These are phyloP conservation scores for Trichoderma hamatum DNA, from an alignment of 2,329 filamentous ascomycete genomes.

Conservation along the genomic window DNA sequence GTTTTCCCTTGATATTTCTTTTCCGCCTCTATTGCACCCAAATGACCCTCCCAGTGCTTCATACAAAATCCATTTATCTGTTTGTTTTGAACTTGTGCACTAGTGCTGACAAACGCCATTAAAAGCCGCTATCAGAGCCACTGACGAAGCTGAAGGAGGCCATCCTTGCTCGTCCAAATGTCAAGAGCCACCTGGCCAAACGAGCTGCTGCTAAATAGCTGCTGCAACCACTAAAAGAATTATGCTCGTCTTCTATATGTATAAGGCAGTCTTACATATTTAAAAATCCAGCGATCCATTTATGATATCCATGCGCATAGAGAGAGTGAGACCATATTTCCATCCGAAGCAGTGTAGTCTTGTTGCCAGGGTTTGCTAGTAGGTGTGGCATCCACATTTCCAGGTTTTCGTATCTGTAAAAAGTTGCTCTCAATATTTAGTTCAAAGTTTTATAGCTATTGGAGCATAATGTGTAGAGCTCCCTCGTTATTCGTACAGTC, in stretches of 20 bases:
- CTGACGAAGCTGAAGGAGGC: conserved; percentile 17
- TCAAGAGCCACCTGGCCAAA: conserved; percentile 1
- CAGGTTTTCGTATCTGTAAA: background rate
- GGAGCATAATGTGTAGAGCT: background rate
- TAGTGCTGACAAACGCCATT: background rate
- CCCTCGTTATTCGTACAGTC: background rate
- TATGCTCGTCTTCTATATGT: background rate
- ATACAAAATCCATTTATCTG: background rate
- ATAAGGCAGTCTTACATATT: background rate
- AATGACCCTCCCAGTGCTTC: background rate
- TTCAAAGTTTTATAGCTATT: background rate
- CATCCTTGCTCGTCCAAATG: conserved; percentile 10
- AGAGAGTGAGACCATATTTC: background rate
- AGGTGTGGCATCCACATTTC: background rate
- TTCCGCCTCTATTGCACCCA: background rate
- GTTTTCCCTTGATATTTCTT: background rate
- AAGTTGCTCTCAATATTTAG: background rate
- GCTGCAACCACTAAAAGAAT: background rate
- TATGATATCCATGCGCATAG: background rate
- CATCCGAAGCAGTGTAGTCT: background rate
- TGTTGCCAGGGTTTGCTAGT: background rate
- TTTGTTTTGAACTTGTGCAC: background rate
- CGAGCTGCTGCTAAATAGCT: conserved; percentile 1
- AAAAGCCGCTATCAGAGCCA: conserved; percentile 13
- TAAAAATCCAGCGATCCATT: background rate